Percentiles rank a stretch among this genome's conserved stretches.
Conservation (phyloP, 2,329 filamentous ascomycete species). For the Pseudocercospora macadamiae region DNA sequence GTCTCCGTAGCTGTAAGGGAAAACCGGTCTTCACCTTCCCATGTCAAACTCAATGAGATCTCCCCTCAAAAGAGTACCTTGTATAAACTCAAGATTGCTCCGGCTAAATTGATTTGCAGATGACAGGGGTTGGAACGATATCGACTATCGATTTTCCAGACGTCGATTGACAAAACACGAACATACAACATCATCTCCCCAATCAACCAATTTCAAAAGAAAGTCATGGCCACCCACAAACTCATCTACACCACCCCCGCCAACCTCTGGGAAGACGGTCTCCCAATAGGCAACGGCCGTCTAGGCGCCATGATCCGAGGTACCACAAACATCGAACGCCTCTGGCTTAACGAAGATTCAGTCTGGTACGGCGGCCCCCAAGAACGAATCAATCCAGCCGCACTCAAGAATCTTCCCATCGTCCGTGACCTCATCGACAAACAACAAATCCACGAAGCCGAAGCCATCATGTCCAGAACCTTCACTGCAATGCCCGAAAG, state of each 20-base stretch:
- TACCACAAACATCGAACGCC: constrained; percentile 8
- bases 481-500: constrained; percentile 8
- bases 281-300: constrained; percentile 19
- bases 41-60: too few species aligned
- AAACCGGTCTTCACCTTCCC: too few species aligned
- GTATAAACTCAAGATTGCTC: too few species aligned
- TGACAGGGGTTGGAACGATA: too few species aligned
- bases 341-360: constrained; percentile 19
- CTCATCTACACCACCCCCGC: background rate
- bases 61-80: too few species aligned
- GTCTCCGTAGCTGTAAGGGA: too few species aligned
- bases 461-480: background rate
- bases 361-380: constrained; percentile 18
- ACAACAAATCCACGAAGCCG: background rate
- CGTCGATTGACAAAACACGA: too few species aligned
- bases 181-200: too few species aligned
- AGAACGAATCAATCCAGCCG: constrained; percentile 14
- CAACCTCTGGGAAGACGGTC: constrained; percentile 17
- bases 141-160: too few species aligned
- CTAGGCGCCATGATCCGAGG: constrained; percentile 15
- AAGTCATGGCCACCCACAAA: background rate
- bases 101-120: too few species aligned
- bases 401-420: constrained; percentile 2
- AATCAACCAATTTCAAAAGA: background rate
- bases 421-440: constrained; percentile 11